A percentile compares a stretch with the other conserved stretches of the same genome.
Conservation (phyloP, 805 yeast genomes). For the Candida pseudoglaebosa region DNA sequence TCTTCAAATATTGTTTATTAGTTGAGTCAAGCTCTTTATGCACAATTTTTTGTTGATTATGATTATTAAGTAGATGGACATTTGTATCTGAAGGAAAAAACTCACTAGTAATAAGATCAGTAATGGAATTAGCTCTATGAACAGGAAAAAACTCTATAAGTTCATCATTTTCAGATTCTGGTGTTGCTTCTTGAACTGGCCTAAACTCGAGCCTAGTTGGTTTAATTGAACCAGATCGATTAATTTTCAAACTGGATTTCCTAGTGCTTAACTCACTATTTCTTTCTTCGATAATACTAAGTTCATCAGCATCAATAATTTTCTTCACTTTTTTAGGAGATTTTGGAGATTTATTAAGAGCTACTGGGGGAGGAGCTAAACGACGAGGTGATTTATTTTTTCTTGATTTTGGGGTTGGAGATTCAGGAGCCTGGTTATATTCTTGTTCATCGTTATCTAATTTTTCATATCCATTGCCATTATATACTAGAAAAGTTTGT, state of each 20-base stretch:
- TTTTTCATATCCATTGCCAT: conserved; percentile 35
- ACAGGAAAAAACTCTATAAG: not conserved
- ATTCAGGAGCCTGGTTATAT: not conserved
- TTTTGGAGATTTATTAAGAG: conserved; percentile 19
- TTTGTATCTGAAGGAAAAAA: not conserved
- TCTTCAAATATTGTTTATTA: not conserved
- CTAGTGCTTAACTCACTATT: conserved; percentile 28
- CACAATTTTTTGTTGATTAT: not conserved
- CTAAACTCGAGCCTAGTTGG: not conserved
- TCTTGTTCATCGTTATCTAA: conserved; percentile 22
- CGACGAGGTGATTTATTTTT: conserved; percentile 7
- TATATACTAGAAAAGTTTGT: conserved; percentile 24
- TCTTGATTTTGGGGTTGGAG: conserved; percentile 2
- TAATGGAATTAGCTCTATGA: not conserved
- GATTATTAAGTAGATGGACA: not conserved
- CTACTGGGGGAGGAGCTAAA: conserved; percentile 25
- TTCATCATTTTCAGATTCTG: not conserved
- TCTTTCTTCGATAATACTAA: conserved; percentile 41
- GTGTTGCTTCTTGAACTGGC: conserved; percentile 1
- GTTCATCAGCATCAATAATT: conserved; percentile 27
- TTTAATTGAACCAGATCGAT: not conserved
- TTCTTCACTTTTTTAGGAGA: conserved; percentile 20
- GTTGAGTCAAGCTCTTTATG: not conserved
- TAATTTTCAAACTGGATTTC: conserved; percentile 22
- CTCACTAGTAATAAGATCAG: not conserved